phyloP scores from a whole-genome alignment of 495 filamentous ascomycete genomes.

The Penicillium cataractarum region DNA sequence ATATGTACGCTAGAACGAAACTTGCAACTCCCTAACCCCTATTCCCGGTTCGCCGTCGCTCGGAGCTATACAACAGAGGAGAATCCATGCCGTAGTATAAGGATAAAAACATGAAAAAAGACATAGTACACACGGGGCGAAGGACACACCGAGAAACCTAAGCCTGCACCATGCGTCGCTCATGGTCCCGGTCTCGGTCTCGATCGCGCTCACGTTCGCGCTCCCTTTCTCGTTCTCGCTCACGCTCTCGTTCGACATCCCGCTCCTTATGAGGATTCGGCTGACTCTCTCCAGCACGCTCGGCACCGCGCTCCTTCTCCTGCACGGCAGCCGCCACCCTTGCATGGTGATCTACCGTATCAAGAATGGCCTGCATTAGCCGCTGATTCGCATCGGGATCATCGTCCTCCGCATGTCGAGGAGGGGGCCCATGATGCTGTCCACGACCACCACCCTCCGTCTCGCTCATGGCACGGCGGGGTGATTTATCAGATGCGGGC shows the following conservation, averaged over 20 bases:
- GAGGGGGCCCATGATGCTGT: conserved; percentile 18
- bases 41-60: conserved; percentile 20
- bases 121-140: conserved; percentile 1
- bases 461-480: conserved; percentile 49
- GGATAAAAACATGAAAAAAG: conserved; percentile 3
- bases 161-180: conserved; percentile 25
- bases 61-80: conserved; percentile 19
- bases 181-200: conserved; percentile 39
- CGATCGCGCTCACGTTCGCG: conserved; percentile 27
- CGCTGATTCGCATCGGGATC: conserved; percentile 49
- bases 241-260: conserved; percentile 18
- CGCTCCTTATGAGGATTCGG: conserved; percentile 2
- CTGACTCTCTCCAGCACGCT: conserved; percentile 17
- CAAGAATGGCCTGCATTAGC: conserved; percentile 52
- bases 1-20: conserved; percentile 12
- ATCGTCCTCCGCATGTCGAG: conserved; percentile 38
- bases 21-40: conserved; percentile 6
- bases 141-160: conserved; percentile 1
- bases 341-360: conserved; percentile 49
- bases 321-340: conserved; percentile 41
- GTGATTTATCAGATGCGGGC: conserved; percentile 31
- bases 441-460: conserved; percentile 33
- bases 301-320: conserved; percentile 34
- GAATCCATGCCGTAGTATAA: not conserved
- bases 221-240: conserved; percentile 25